Conservation (phyloP, 225 moss, liverwort and hornwort genomes). For the Lunularia cruciata region DNA sequence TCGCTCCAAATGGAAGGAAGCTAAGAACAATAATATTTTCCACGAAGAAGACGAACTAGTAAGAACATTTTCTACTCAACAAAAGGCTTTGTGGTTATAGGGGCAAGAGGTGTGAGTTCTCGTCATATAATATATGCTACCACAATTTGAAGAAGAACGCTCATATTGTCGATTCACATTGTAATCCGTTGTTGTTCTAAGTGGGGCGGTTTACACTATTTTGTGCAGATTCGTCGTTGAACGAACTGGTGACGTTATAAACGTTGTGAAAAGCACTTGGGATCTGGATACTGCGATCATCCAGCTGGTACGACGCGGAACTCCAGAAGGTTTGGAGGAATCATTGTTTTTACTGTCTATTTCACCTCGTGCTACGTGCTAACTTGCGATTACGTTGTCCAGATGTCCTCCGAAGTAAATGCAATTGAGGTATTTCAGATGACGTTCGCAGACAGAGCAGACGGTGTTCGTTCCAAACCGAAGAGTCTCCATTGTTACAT, state of each 20-base stretch:
- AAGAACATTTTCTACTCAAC: no score
- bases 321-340: not conserved
- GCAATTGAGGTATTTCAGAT: conserved; percentile 18
- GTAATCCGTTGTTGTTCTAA: no score
- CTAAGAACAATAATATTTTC: no score
- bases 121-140: no score
- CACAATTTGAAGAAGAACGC: no score
- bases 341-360: not conserved
- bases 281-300: not conserved
- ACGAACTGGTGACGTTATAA: not conserved
- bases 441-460: not conserved
- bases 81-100: no score
- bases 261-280: conserved; percentile 6
- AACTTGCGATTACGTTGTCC: not conserved
- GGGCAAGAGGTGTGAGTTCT: no score
- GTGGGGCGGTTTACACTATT: no score
- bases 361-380: not conserved
- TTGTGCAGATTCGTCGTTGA: conserved; percentile 4
- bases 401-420: conserved; percentile 31
- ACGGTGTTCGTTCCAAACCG: not conserved
- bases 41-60: no score
- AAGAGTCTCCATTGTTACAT: conserved; percentile 17
- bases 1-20: no score
- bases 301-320: not conserved
- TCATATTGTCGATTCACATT: no score